A percentile compares a stretch with the other conserved stretches of the same genome.
These are phyloP conservation scores for Zygnema circumcarinatum DNA, from an alignment of 139 green algal species.

Conservation along the genomic window DNA sequence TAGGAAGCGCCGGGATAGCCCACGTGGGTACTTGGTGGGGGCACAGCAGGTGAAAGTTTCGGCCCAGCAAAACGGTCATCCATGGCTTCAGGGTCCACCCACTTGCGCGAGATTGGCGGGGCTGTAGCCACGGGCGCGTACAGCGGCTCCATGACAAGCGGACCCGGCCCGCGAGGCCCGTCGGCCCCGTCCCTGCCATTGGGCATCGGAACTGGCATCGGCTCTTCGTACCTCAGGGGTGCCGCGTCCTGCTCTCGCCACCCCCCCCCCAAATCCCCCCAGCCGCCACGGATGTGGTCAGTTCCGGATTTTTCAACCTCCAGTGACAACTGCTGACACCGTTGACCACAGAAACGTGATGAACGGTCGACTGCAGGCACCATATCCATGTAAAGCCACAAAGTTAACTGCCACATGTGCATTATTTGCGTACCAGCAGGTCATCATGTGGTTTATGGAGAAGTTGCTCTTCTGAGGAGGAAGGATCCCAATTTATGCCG, in stretches of 20 bases:
- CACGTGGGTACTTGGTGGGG: background rate
- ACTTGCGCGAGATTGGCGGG: background rate
- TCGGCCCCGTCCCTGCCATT: no score
- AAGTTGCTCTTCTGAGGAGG: constrained; percentile 4
- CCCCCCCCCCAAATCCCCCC: no score
- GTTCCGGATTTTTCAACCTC: constrained; percentile 7
- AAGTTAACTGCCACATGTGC: constrained; percentile 1
- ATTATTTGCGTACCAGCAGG: no score
- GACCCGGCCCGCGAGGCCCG: background rate
- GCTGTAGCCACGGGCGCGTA: background rate
- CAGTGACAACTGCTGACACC: background rate
- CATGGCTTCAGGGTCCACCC: background rate
- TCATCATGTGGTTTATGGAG: constrained; percentile 20
- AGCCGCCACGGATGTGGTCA: constrained; percentile 3
- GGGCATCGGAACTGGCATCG: no score
- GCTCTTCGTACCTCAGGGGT: no score
- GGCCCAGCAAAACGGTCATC: background rate
- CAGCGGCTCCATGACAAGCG: background rate
- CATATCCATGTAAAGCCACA: no score
- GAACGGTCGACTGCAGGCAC: no score
- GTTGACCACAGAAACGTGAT: no score
- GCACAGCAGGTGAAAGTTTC: background rate
- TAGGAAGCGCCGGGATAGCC: no score
- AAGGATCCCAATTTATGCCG: constrained; percentile 44
- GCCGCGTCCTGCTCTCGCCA: no score